phyloP scores from a whole-genome alignment of 78 protist species.

The Anaeramoeba flamelloides region DNA sequence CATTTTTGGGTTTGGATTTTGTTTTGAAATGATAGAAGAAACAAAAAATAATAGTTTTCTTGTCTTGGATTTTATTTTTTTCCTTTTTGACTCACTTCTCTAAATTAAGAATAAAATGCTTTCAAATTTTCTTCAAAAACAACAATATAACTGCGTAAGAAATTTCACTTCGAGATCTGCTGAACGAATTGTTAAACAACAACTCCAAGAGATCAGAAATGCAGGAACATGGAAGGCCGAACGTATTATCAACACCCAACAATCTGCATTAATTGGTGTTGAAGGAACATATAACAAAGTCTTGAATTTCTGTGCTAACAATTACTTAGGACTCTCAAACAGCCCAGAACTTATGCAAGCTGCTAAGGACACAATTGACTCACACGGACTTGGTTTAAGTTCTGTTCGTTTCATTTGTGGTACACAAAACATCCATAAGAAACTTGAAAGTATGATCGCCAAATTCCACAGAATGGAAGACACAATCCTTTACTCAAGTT shows the following conservation, averaged over 20 bases:
- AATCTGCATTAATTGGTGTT: too few species aligned
- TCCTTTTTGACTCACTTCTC: too few species aligned
- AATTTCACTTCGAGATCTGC: too few species aligned
- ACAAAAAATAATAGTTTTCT: too few species aligned
- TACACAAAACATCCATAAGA: background rate
- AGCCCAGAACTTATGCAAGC: conserved; percentile 14
- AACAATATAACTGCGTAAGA: too few species aligned
- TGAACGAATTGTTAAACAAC: too few species aligned
- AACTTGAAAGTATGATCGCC: background rate
- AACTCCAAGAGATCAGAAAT: conserved; percentile 28
- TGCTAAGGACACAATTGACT: conserved; percentile 19
- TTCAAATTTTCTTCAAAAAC: too few species aligned
- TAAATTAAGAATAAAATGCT: too few species aligned
- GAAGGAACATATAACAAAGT: conserved; percentile 7
- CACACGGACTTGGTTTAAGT: conserved; percentile 30
- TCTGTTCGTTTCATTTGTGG: conserved; percentile 61
- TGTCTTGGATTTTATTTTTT: too few species aligned
- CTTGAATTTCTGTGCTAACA: conserved; percentile 47
- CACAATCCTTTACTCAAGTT: background rate
- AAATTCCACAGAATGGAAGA: background rate
- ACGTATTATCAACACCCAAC: conserved; percentile 42
- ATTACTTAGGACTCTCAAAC: conserved; percentile 42
- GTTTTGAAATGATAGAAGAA: too few species aligned
- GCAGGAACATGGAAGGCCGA: conserved; percentile 51
- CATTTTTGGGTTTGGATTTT: too few species aligned